These are phyloP conservation scores for Limtongia smithiae DNA, from an alignment of 805 yeast genomes.

Conservation along the genomic window DNA sequence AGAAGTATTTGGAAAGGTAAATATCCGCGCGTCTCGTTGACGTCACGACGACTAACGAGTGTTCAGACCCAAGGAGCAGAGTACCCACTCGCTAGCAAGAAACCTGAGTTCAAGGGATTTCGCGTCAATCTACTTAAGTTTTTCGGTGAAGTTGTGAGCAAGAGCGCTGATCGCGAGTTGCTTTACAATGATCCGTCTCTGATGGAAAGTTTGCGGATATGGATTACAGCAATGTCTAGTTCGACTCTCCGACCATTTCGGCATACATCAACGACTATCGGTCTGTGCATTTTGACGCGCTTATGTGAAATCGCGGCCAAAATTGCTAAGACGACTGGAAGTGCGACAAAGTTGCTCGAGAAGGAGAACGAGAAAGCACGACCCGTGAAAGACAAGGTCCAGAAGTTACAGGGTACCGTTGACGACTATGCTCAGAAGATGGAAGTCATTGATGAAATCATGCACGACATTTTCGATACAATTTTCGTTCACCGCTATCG, in stretches of 20 bases:
- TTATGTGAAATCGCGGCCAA: conserved; percentile 50
- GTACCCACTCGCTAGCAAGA: conserved; percentile 59
- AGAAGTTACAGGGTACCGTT: conserved; percentile 43
- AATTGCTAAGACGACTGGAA: conserved; percentile 40
- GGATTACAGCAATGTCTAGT: conserved; percentile 73
- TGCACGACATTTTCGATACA: conserved; percentile 62
- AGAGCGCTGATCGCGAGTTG: conserved; percentile 60
- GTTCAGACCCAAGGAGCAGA: conserved; percentile 53
- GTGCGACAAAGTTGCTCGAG: conserved; percentile 40
- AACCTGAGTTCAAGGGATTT: conserved; percentile 47
- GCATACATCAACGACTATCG: conserved; percentile 57
- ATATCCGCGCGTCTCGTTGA: not conserved
- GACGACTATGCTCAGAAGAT: conserved; percentile 50
- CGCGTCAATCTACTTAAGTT: conserved; percentile 55
- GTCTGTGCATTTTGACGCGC: conserved; percentile 58
- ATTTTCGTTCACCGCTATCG: conserved; percentile 74
- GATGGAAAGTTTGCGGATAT: conserved; percentile 57
- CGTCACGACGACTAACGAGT: not conserved
- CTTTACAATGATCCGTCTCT: conserved; percentile 46
- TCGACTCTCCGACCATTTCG: conserved; percentile 69
- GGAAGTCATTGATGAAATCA: conserved; percentile 51
- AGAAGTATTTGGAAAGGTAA: conserved; percentile 36
- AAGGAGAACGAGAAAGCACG: conserved; percentile 38
- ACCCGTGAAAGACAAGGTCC: conserved; percentile 33
- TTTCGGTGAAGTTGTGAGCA: conserved; percentile 48